Percentiles rank a stretch among this genome's conserved stretches.
Conservation (phyloP, 2,329 filamentous ascomycete species). For the Alternaria solani region DNA sequence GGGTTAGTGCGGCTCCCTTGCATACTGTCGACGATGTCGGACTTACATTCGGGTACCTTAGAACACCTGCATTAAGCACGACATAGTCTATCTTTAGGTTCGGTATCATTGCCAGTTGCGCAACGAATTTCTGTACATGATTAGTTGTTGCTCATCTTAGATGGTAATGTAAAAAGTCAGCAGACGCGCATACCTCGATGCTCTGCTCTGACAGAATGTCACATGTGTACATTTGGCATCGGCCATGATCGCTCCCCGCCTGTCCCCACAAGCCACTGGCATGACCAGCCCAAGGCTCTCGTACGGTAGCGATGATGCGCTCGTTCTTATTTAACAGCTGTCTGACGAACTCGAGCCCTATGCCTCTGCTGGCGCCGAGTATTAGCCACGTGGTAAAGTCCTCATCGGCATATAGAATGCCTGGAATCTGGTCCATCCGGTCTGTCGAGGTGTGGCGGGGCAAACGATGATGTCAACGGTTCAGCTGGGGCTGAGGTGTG, state of each 20-base stretch:
- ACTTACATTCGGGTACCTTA: slow-evolving; percentile 65
- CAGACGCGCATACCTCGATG: slow-evolving; percentile 52
- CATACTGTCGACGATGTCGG: slow-evolving; percentile 8
- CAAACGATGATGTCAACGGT: slow-evolving; percentile 24
- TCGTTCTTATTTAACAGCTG: slow-evolving; percentile 59
- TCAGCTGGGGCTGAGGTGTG: slow-evolving; percentile 1
- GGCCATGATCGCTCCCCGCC: slow-evolving; percentile 55
- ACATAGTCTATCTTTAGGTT: slow-evolving; percentile 61
- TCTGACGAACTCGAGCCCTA: slow-evolving; percentile 62
- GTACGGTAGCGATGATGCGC: slow-evolving; percentile 61
- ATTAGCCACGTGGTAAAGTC: slow-evolving; percentile 57
- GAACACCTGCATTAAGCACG: slow-evolving; percentile 65
- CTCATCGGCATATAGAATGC: slow-evolving; percentile 52
- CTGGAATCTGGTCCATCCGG: slow-evolving; percentile 54
- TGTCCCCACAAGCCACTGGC: slow-evolving; percentile 53
- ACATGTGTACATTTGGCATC: slow-evolving; percentile 59
- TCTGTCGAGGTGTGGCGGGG: slow-evolving; percentile 24
- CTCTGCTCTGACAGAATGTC: slow-evolving; percentile 63
- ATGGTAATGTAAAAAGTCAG: neutral
- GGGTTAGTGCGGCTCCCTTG: slow-evolving; percentile 36
- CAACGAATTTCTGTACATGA: slow-evolving; percentile 52
- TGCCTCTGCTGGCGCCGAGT: slow-evolving; percentile 57
- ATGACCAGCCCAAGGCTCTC: slow-evolving; percentile 53
- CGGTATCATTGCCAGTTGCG: slow-evolving; percentile 50
- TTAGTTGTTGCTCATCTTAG: neutral